A percentile compares a stretch with the other conserved stretches of the same genome.
Conservation (phyloP, 371 early-diverging fungal genomes). For the Mortierella sp. region DNA sequence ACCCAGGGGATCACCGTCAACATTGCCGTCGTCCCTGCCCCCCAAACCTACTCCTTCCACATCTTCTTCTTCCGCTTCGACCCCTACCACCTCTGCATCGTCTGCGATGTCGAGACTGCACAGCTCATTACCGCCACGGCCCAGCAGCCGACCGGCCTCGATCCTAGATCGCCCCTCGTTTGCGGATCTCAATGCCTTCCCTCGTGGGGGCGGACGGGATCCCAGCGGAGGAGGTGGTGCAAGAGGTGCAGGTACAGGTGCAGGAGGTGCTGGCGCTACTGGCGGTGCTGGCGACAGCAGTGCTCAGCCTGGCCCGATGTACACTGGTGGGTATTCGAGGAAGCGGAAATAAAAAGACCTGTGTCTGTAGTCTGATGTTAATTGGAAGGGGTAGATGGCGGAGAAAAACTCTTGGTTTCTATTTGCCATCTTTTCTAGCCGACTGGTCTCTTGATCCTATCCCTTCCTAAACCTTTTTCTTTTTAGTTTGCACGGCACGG, state of each 20-base stretch:
- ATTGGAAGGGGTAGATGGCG: too few relatives aligned
- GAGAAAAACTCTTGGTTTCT: too few relatives aligned
- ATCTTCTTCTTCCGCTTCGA: not conserved
- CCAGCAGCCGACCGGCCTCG: not conserved
- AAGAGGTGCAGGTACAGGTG: not conserved
- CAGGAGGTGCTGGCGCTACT: not conserved
- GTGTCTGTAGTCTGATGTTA: too few relatives aligned
- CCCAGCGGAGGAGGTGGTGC: not conserved
- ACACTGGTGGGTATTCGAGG: slow-evolving; percentile 36
- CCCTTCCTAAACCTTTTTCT: too few relatives aligned
- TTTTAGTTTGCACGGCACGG: too few relatives aligned
- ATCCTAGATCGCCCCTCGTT: slow-evolving; percentile 19
- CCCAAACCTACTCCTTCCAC: not conserved
- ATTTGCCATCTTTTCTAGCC: too few relatives aligned
- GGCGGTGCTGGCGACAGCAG: not conserved
- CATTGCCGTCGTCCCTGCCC: not conserved
- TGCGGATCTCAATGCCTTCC: slow-evolving; percentile 45
- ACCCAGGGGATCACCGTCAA: not conserved
- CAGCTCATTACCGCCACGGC: not conserved
- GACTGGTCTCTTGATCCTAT: too few relatives aligned
- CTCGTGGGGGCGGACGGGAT: slow-evolving; percentile 26
- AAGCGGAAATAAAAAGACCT: slow-evolving; percentile 2
- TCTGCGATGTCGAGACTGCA: not conserved
- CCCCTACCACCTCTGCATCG: too few relatives aligned
- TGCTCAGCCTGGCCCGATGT: slow-evolving; percentile 38